These are phyloP conservation scores for Peronospora destructor DNA, from an alignment of 352 stramenopile genomes.

Conservation along the genomic window DNA sequence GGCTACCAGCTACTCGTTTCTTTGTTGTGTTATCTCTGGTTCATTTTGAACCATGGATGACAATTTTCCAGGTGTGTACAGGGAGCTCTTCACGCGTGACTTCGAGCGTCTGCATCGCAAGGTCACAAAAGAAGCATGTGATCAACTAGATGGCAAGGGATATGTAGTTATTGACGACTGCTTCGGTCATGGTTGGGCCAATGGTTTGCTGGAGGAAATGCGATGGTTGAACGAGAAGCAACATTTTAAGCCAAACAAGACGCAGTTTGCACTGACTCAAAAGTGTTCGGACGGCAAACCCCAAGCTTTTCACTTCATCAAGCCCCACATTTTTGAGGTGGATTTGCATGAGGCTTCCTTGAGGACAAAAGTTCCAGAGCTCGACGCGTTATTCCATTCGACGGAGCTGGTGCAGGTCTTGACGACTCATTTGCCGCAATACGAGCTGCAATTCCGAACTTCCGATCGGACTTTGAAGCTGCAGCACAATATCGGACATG, in stretches of 20 bases:
- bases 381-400: slow-evolving; percentile 60
- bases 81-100: slow-evolving; percentile 45
- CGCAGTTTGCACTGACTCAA: slow-evolving; percentile 64
- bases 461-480: slow-evolving; percentile 64
- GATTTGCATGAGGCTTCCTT: slow-evolving; percentile 65
- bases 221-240: slow-evolving; percentile 41
- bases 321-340: slow-evolving; percentile 81
- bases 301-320: slow-evolving; percentile 53
- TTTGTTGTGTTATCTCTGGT: not conserved
- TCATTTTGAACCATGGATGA: slow-evolving; percentile 12
- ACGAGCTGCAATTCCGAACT: slow-evolving; percentile 53
- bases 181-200: slow-evolving; percentile 48
- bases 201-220: slow-evolving; percentile 57
- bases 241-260: slow-evolving; percentile 76
- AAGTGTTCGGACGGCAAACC: slow-evolving; percentile 18
- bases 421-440: slow-evolving; percentile 43
- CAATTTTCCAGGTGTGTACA: slow-evolving; percentile 41
- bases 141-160: slow-evolving; percentile 40
- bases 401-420: slow-evolving; percentile 46
- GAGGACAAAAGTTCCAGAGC: slow-evolving; percentile 47
- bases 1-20: slow-evolving; percentile 19
- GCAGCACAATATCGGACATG: slow-evolving; percentile 64
- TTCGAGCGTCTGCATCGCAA: slow-evolving; percentile 38
- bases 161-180: slow-evolving; percentile 68
- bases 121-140: slow-evolving; percentile 38